Evolutionary conservation across 805 yeast species (phyloP).

Genomic region (Lipomyces kockii): DNA sequence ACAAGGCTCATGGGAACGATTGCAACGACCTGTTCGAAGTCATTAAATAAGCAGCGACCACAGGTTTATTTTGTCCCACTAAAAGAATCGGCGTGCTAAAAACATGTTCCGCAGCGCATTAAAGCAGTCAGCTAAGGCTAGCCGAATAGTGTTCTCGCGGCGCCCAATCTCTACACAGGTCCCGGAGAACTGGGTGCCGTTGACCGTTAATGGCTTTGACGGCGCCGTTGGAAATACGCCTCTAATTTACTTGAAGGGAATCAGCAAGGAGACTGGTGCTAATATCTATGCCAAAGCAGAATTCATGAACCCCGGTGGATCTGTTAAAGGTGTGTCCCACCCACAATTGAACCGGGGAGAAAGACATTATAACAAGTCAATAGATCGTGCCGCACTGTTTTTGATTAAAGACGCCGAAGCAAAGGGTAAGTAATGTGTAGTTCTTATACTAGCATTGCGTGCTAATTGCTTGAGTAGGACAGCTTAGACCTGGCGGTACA

Average conservation of each 20-base stretch:
- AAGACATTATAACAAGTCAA: neutral
- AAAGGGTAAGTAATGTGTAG: slow-evolving; percentile 49
- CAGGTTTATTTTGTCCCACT: neutral
- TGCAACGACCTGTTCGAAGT: neutral
- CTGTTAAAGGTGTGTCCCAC: slow-evolving; percentile 59
- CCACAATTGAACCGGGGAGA: neutral
- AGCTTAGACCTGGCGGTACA: slow-evolving; percentile 76
- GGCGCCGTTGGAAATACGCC: slow-evolving; percentile 96
- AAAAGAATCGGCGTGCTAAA: neutral
- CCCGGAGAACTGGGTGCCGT: slow-evolving; percentile 55
- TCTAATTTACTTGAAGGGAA: slow-evolving; percentile 61
- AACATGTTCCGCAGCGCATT: neutral
- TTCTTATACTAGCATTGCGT: neutral
- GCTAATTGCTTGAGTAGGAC: slow-evolving; percentile 40
- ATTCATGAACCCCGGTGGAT: slow-evolving; percentile 92
- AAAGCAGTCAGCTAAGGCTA: neutral
- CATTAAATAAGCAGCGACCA: neutral
- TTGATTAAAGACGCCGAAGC: slow-evolving; percentile 79
- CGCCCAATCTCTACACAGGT: neutral
- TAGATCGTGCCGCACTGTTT: slow-evolving; percentile 81
- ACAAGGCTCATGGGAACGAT: neutral
- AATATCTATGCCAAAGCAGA: slow-evolving; percentile 90
- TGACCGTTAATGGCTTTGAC: slow-evolving; percentile 71
- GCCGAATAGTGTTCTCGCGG: neutral
- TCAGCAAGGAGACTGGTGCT: slow-evolving; percentile 65